Evolutionary conservation across 2,329 filamentous ascomycete species (phyloP), one percentile per base, ranked within the genome.

Genomic region (Botryotinia convoluta): DNA sequence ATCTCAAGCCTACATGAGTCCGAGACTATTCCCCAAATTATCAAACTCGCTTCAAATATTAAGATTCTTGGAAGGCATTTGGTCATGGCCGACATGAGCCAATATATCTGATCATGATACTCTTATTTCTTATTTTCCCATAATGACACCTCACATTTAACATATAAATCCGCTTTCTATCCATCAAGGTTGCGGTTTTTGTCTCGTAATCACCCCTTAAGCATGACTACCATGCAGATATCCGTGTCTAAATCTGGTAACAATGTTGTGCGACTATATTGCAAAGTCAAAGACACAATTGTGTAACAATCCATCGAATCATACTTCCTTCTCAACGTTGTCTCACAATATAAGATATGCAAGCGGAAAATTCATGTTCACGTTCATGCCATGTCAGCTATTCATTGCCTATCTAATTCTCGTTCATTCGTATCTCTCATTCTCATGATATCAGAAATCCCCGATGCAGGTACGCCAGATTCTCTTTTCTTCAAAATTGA

Each of bases 371-470:
- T 26, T 44, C 20, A 20, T 44, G 26, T 37, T 45, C 20, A 45
- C 61, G n/a, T 44, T 60, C n/a, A 60, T 61, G 37, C 32, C 48
- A 22, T 35, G 29, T 57, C n/a, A 48, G 54, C 22, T 69, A 26
- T 51, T 61, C 39, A 61, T 69, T 48, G 51, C 32, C 12, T 48
- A 69, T 72, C 72, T 65, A 65, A 60, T 69, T 35, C 45, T 61
- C 68, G 18, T 59, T 75, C 60, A 44, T 48, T 74, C 65, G 64
- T 72, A 61, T 18, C 45, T 51, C 26, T 74, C 71, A 72, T 72
- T 57, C 39, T 39, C 63, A 37, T 59, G 20, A 70, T 57, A 69
- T 69, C 48, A 32, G n/a, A 69, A 57, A 57, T 63, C 12, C 29
- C 16, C 39, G 32, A 20, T 71, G 69, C 44, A 69, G 9, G 32